Conservation (phyloP, 1,284 basidiomycete species). For the Tilletia setariae region DNA sequence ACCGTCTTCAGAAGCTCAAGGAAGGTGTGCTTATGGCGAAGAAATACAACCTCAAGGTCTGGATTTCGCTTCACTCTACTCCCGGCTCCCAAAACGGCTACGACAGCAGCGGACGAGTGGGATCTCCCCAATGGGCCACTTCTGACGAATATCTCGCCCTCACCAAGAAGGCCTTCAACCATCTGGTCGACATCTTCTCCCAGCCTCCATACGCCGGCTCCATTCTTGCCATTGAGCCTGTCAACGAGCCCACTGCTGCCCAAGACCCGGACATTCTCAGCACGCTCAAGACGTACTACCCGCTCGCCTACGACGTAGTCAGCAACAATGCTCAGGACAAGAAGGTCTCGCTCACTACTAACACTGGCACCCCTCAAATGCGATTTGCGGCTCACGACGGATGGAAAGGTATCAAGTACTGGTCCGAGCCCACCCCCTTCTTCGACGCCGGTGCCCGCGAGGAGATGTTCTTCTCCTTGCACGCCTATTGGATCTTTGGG, state of each 20-base stretch:
- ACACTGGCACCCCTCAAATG: background rate
- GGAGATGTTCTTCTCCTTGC: slow-evolving; percentile 39
- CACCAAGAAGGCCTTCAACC: slow-evolving; percentile 15
- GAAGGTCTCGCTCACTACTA: background rate
- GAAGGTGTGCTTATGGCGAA: slow-evolving; percentile 17
- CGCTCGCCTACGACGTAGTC: slow-evolving; percentile 17
- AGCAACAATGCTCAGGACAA: background rate
- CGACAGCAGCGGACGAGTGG: slow-evolving; percentile 10
- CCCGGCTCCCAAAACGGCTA: slow-evolving; percentile 18
- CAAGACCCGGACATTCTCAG: slow-evolving; percentile 15
- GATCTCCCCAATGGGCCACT: slow-evolving; percentile 1
- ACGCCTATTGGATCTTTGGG: slow-evolving; percentile 25
- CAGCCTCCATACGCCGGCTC: slow-evolving; percentile 17
- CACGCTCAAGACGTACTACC: slow-evolving; percentile 23
- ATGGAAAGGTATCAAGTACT: slow-evolving; percentile 21
- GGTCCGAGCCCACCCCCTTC: slow-evolving; percentile 23
- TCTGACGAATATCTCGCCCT: background rate
- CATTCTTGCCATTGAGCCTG: slow-evolving; percentile 18
- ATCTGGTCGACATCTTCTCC: slow-evolving; percentile 18
- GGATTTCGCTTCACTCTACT: slow-evolving; percentile 14
- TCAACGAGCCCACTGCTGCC: slow-evolving; percentile 12
- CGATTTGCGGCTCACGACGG: slow-evolving; percentile 23
- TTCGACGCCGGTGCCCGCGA: slow-evolving; percentile 34
- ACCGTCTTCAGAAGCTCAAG: slow-evolving; percentile 18
- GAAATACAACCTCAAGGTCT: slow-evolving; percentile 19